Conservation (phyloP, 2,329 filamentous ascomycete species). For the Stemphylium beticola region DNA sequence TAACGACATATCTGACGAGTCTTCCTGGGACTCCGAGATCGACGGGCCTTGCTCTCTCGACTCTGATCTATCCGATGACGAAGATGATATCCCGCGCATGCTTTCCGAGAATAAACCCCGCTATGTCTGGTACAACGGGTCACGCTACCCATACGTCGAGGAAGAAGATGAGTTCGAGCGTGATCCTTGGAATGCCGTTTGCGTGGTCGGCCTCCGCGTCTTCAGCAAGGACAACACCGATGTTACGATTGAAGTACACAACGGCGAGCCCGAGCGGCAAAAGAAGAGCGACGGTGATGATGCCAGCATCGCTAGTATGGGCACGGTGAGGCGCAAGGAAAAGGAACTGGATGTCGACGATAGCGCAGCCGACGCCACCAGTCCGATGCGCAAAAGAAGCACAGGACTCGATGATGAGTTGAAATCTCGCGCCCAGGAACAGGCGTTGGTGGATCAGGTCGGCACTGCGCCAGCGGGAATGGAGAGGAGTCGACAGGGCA, state of each 20-base stretch:
- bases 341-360: slow-evolving; percentile 51
- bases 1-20: slow-evolving; percentile 46
- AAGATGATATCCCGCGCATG: slow-evolving; percentile 15
- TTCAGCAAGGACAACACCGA: slow-evolving; percentile 60
- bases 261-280: slow-evolving; percentile 35
- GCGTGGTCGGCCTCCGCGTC: slow-evolving; percentile 64
- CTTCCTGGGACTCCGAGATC: slow-evolving; percentile 51
- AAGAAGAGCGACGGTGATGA: slow-evolving; percentile 35
- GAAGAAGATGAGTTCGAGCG: slow-evolving; percentile 54
- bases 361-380: slow-evolving; percentile 49
- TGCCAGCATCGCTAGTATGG: slow-evolving; percentile 31
- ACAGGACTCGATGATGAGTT: slow-evolving; percentile 38
- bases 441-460: slow-evolving; percentile 25
- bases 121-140: slow-evolving; percentile 30
- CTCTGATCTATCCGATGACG: slow-evolving; percentile 28
- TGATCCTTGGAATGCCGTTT: slow-evolving; percentile 67
- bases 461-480: slow-evolving; percentile 39
- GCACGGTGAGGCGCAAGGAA: slow-evolving; percentile 31
- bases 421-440: slow-evolving; percentile 24
- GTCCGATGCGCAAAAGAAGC: slow-evolving; percentile 39
- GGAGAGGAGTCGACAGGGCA: slow-evolving; percentile 38
- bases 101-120: slow-evolving; percentile 21
- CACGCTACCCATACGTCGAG: slow-evolving; percentile 33
- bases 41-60: slow-evolving; percentile 44
- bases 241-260: slow-evolving; percentile 61